Percentiles rank a stretch among this genome's conserved stretches.
phyloP scores from a whole-genome alignment of 1,284 basidiomycete genomes.

The Ganoderma lingzhi region DNA sequence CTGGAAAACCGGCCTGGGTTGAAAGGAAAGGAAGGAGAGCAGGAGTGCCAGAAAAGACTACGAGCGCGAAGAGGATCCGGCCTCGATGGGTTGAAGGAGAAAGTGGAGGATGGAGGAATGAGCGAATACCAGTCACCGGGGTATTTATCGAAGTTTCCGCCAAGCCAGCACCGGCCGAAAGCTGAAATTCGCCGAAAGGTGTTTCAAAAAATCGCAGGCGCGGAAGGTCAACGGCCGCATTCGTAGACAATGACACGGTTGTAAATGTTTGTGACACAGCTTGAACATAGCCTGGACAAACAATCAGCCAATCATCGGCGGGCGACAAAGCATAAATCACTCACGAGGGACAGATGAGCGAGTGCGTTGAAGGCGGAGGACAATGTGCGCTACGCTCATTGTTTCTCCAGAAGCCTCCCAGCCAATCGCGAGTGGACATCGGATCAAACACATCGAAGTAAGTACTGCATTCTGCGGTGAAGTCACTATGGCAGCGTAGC shows the following conservation, averaged over 20 bases:
- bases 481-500: too few relatives aligned
- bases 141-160: neutral
- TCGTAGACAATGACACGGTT: too few relatives aligned
- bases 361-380: too few relatives aligned
- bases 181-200: too few relatives aligned
- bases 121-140: too few relatives aligned
- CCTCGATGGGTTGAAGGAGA: conserved; percentile 24
- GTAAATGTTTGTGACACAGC: neutral
- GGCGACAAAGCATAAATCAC: neutral
- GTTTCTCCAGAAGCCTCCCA: too few relatives aligned
- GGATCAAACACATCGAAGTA: too few relatives aligned
- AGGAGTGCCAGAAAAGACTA: neutral
- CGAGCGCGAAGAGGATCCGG: conserved; percentile 30
- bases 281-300: neutral
- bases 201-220: too few relatives aligned
- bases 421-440: too few relatives aligned
- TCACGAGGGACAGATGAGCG: neutral
- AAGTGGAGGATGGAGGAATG: conserved; percentile 11
- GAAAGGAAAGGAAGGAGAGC: neutral
- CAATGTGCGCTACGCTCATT: too few relatives aligned
- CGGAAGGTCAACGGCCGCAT: too few relatives aligned
- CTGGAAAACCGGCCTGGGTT: neutral
- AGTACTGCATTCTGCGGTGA: too few relatives aligned
- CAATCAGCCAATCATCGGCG: neutral
- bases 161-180: neutral